phyloP scores from a whole-genome alignment of 2,329 filamentous ascomycete genomes.

The Monosporascus sp. region DNA sequence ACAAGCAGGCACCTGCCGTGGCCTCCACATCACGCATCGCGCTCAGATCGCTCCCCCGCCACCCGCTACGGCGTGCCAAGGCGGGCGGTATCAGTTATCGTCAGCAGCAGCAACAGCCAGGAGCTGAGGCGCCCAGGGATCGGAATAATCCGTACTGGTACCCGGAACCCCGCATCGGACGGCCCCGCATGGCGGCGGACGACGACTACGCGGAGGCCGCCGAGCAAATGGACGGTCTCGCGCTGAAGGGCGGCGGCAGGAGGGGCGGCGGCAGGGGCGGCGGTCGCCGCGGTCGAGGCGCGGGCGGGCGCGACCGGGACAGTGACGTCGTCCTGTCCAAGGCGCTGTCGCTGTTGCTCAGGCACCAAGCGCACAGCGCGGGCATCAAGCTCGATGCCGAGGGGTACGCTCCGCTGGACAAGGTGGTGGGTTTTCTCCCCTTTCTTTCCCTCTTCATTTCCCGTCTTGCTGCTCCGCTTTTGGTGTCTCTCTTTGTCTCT shows the following conservation, averaged over 20 bases:
- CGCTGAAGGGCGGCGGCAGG: slow-evolving; percentile 17
- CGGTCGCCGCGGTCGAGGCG: slow-evolving; percentile 25
- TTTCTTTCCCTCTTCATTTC: slow-evolving; percentile 2
- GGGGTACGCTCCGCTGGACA: slow-evolving; percentile 54
- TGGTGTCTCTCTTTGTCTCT: not conserved
- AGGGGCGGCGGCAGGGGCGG: slow-evolving; percentile 19
- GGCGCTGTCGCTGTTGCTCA: slow-evolving; percentile 48
- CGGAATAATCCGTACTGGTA: no score
- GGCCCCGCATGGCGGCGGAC: not conserved
- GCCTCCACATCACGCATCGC: no score
- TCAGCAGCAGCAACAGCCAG: no score
- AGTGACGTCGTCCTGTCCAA: slow-evolving; percentile 49
- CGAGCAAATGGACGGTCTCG: slow-evolving; percentile 6
- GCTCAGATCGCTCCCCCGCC: no score
- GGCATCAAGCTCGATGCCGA: slow-evolving; percentile 54
- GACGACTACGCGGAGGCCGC: slow-evolving; percentile 9
- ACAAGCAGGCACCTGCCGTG: no score
- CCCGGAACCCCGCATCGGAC: not conserved
- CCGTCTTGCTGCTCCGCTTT: slow-evolving; percentile 1
- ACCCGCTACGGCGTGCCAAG: no score
- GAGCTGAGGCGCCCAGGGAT: no score
- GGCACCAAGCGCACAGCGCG: slow-evolving; percentile 53
- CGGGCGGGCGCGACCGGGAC: slow-evolving; percentile 26
- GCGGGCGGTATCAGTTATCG: no score
- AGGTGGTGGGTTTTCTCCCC: slow-evolving; percentile 46